Evolutionary conservation across 306 rosid genomes (phyloP), one percentile per base, ranked within the genome.

Genomic region (Sindora glabra): DNA sequence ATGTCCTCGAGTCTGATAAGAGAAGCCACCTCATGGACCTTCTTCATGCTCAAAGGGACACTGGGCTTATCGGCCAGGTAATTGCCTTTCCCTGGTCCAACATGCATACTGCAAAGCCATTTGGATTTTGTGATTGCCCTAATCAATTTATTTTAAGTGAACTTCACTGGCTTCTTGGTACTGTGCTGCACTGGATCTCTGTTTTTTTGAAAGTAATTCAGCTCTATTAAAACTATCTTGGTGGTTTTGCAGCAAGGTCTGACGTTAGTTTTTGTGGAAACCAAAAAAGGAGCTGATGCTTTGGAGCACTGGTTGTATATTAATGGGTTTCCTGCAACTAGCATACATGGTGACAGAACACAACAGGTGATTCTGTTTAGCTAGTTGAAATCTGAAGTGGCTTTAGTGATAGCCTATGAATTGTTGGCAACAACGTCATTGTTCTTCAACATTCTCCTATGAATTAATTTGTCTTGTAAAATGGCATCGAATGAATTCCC

Each of bases 21-120:
- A 83, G 97, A 73, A 91, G 97, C 77, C 96, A 87, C 71, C 94
- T 91, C 29, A 85, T 90, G 91, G 97, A 90, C 76, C 96, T 90
- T 61, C 95, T 90, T 62, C 97, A 87, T 75, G 97, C 95, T 39
- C 97, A 87, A 68, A 85, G 87, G 83, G 95, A 84, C 67, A 87
- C 46, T 87, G 95, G 83, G 36, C 52, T 59, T 66, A 50, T 68
- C 27, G 83, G 83, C 65, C 87, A 91, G 97, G 97, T 90, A 80
- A 68, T 50, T 32, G 70, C 34, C 40, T 36, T 44, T 26, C 26
- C 22, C 52, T 68, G n/a, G n/a, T n/a, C n/a, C n/a, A n/a, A n/a
- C n/a, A n/a, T n/a, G 9, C 26, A 19, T 23, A 2, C 44, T 36
- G 57, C 34, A 62, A 36, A 56, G 50, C 19, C 13, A 52, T 48